Base-by-base conservation (phyloP, 345 rosid genomes). In the Populus ilicifolia region DNA sequence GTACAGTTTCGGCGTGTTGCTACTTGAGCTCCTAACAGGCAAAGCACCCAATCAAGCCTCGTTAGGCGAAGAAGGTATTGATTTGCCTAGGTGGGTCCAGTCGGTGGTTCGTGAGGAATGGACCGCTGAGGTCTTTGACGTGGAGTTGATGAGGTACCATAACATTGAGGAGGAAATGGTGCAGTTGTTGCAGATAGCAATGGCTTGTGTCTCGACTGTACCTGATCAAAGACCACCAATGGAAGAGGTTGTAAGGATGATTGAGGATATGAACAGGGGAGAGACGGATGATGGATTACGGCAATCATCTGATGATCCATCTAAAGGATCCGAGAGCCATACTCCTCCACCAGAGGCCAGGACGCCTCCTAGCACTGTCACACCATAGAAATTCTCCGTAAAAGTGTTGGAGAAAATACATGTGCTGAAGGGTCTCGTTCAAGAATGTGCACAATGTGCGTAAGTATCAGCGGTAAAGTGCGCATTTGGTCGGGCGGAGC, bases 141-240 rank as follows among this genome's bases (percentile, higher is more conserved):
- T 89, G 69, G 99, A 96, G 88, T 80, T 96, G 21, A 96, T 96
- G 97, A 84, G 94, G 76, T 89, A 91, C 68, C 97, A 91, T 54
- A 93, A 89, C 90, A 91, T 92, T 5, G 99, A 96, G 78, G 99
- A 96, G 75, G 99, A 96, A 82, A 96, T 96, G 99, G 99, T 96
- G 67, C 98, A 92, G 86, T 82, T 96, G 81, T 86, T 96, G 70
- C 99, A 96, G 67, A 92, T 93, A 10, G 99, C 99, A 5, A 96
- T 96, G 98, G 79, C 93, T 1, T 96, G 99, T 67, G 98, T 96
- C 0, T 89, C 96, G 0, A 87, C 86, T 0, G 94, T 92, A 25
- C 99, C 99, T 8, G 98, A 93, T 84, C 99, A 93, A 81, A 74
- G 98, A 75, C 99, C 98, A 0, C 86, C 84, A 0, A 96, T 96